Evolutionary conservation across 345 rosid genomes (phyloP), one percentile per base, ranked within the genome.

Genomic region (Kandelia obovata): DNA sequence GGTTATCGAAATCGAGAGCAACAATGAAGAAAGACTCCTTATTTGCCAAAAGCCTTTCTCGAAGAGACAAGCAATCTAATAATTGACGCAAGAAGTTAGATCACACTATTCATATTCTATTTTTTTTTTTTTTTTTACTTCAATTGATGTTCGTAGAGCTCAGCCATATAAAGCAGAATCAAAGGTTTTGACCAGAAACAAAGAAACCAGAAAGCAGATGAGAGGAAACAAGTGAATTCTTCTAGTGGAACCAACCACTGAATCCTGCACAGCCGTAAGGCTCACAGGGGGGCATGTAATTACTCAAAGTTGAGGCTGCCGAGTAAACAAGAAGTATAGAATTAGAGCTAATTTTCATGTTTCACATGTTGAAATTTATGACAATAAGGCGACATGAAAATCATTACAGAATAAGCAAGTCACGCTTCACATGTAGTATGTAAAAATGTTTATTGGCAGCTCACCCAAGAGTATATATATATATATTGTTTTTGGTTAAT

Each of bases 1-100:
- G 66, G 88, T 92, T 7, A 65, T 84, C 65, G 96, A 92, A 70
- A 79, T 83, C 2, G 99, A 96, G 61, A 89, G 91, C 73, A 88
- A 77, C 84, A 90, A 91, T 26, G 95, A 96, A 6, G 98, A 90
- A 79, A 92, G 78, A 80, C 96, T 96, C 37, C 97, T 96, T 31
- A 78, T 96, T 76, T 90, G 98, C 71, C 98, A 96, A 85, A 96
- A 96, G 74, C 96, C 99, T 51, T 90, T 92, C 81, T 75, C 81
- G 16, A 92, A 85, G 86, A 80, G 74, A 77, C 92, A 82, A 76
- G 75, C 89, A 57, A 83, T 82, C 74, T 84, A 67, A 75, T 74
- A 8, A 37, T 46, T 7, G 37, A 73, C 43, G 68, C 39, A 46
- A 53, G 65, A 66, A 71, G 63, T 68, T 72, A 59, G 56, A 66